Evolutionary conservation across 345 rosid species (phyloP).

Genomic region (Tarenaya hassleriana): DNA sequence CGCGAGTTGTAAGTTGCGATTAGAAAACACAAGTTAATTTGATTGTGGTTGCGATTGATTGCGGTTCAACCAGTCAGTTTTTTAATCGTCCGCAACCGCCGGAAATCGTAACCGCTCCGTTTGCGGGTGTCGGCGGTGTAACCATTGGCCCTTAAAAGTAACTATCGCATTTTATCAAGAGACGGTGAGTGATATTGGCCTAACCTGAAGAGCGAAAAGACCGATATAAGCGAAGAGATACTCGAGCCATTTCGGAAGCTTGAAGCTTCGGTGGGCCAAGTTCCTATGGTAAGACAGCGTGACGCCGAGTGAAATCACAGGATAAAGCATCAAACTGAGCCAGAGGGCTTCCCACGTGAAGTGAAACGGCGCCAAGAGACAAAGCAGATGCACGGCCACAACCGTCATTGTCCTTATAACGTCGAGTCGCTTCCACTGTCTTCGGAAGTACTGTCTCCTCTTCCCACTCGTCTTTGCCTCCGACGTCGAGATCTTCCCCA

Average conservation of each 20-base stretch:
- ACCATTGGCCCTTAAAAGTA: too few species aligned
- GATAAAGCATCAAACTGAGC: slow-evolving; percentile 41
- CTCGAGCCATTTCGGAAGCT: slow-evolving; percentile 81
- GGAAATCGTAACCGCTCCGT: too few species aligned
- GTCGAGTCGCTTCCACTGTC: slow-evolving; percentile 60
- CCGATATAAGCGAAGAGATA: slow-evolving; percentile 77
- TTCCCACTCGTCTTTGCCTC: slow-evolving; percentile 39
- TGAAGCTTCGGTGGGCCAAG: slow-evolving; percentile 72
- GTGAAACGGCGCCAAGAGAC: slow-evolving; percentile 60
- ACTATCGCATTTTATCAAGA: too few species aligned
- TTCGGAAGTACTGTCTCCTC: slow-evolving; percentile 26
- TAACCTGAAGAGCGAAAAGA: slow-evolving; percentile 58
- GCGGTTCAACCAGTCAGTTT: too few species aligned
- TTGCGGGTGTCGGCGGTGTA: too few species aligned
- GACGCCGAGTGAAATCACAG: slow-evolving; percentile 66
- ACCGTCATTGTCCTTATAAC: slow-evolving; percentile 41
- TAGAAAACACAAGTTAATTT: too few species aligned
- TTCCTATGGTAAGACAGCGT: slow-evolving; percentile 67
- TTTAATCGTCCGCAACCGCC: too few species aligned
- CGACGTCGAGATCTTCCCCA: too few species aligned
- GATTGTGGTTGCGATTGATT: too few species aligned
- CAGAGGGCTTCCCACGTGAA: slow-evolving; percentile 68
- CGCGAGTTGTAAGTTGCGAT: too few species aligned
- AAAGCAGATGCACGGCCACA: slow-evolving; percentile 56
- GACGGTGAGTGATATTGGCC: neutral